These are phyloP conservation scores for Jasminum sambac DNA, from an alignment of 257 asterid genomes.

Conservation along the genomic window DNA sequence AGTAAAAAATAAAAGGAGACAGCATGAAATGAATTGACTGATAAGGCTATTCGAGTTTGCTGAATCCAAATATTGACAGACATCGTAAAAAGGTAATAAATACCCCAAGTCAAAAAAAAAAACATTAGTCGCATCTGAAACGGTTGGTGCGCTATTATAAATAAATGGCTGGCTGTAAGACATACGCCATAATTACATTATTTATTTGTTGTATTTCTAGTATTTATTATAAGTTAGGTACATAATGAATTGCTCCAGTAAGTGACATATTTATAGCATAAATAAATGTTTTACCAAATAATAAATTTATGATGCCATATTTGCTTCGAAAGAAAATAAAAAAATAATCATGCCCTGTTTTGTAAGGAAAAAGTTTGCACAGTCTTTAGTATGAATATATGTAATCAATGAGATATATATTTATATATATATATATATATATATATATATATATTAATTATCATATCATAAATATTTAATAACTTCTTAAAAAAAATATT, in stretches of 20 bases:
- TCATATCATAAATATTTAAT: too few relatives aligned
- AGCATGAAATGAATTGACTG: constrained; percentile 4
- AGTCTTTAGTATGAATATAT: too few relatives aligned
- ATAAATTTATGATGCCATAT: not conserved
- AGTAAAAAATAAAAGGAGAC: not conserved
- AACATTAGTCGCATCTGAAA: constrained; percentile 33
- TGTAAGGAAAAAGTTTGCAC: too few relatives aligned
- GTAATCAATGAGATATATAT: too few relatives aligned
- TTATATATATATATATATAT: too few relatives aligned
- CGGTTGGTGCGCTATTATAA: constrained; percentile 40
- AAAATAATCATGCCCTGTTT: too few relatives aligned
- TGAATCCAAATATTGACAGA: constrained; percentile 28
- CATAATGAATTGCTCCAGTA: constrained; percentile 37
- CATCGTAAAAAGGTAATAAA: constrained; percentile 32
- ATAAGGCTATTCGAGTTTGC: constrained; percentile 19
- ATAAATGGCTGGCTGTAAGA: constrained; percentile 17
- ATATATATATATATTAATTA: too few relatives aligned
- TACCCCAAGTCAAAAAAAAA: too few relatives aligned
- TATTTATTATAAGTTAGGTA: constrained; percentile 45
- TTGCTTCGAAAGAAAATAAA: too few relatives aligned
- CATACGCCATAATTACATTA: constrained; percentile 13
- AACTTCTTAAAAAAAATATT: too few relatives aligned
- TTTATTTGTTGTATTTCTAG: not conserved
- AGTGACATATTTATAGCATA: constrained; percentile 33
- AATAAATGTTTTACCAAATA: not conserved